These are phyloP conservation scores for Coemansia sp. DNA, from an alignment of 192 early-diverging fungal genomes.

Conservation along the genomic window DNA sequence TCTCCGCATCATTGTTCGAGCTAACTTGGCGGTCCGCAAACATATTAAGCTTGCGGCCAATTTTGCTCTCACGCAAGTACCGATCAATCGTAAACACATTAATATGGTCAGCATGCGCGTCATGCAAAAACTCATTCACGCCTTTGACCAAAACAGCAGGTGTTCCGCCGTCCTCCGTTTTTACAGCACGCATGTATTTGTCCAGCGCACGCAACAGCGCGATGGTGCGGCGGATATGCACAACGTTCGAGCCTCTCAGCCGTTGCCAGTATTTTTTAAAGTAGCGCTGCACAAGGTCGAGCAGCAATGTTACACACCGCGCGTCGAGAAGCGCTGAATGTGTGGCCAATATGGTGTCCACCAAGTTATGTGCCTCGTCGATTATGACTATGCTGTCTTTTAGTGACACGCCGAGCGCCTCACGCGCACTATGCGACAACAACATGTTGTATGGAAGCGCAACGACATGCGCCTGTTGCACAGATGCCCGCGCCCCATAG, in stretches of 20 bases:
- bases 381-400: constrained; percentile 77
- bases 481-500: constrained; percentile 70
- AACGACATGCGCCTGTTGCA: constrained; percentile 59
- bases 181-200: constrained; percentile 45
- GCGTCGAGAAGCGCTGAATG: constrained; percentile 62
- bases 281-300: constrained; percentile 64
- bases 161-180: not conserved
- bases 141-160: constrained; percentile 29
- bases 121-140: constrained; percentile 70
- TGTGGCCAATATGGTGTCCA: constrained; percentile 69
- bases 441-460: constrained; percentile 88
- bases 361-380: constrained; percentile 78
- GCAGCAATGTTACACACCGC: constrained; percentile 53
- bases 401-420: constrained; percentile 69
- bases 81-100: constrained; percentile 75
- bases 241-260: constrained; percentile 67
- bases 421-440: constrained; percentile 69
- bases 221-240: constrained; percentile 75
- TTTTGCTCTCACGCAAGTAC: constrained; percentile 65
- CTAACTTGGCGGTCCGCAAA: constrained; percentile 20
- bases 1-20: not conserved
- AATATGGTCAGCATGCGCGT: constrained; percentile 69
- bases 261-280: constrained; percentile 64
- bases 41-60: constrained; percentile 59
- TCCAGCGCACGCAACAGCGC: constrained; percentile 56